These are phyloP conservation scores for Nelumbo lutea DNA, from an alignment of 164 flowering plant species.

Conservation along the genomic window DNA sequence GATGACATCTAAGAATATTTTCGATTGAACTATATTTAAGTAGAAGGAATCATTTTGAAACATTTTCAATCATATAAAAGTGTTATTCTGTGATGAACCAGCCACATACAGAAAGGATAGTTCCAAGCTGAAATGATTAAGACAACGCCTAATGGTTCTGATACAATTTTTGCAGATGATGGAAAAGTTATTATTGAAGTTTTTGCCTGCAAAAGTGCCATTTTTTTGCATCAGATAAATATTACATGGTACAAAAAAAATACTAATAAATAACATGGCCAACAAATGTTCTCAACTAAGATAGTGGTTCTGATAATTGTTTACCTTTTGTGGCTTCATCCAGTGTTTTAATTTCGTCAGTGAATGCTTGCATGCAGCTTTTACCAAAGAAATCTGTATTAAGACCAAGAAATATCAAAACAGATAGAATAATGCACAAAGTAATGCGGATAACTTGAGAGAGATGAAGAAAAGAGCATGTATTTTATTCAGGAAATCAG, in stretches of 20 bases:
- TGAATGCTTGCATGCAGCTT: slow-evolving; percentile 13
- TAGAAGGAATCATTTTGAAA: neutral
- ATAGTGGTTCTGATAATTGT: neutral
- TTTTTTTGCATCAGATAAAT: neutral
- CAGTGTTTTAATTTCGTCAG: slow-evolving; percentile 19
- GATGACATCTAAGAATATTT: neutral
- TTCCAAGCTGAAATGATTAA: slow-evolving; percentile 74
- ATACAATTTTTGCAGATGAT: slow-evolving; percentile 64
- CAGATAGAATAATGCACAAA: neutral
- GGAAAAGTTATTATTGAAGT: slow-evolving; percentile 50
- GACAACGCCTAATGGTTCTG: slow-evolving; percentile 71
- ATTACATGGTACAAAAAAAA: neutral
- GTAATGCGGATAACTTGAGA: no score
- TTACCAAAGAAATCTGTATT: slow-evolving; percentile 20
- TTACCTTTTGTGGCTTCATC: slow-evolving; percentile 45
- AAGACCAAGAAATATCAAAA: neutral
- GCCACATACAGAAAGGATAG: slow-evolving; percentile 61
- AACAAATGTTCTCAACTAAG: neutral
- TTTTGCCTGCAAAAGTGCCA: slow-evolving; percentile 37
- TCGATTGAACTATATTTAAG: neutral
- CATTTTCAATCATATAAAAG: neutral
- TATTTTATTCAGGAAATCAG: no score
- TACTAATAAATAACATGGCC: neutral
- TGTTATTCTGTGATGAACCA: neutral
- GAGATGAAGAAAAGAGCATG: no score